Conservation (phyloP, 2,329 filamentous ascomycete genomes). For the Drechmeria coniospora region DNA sequence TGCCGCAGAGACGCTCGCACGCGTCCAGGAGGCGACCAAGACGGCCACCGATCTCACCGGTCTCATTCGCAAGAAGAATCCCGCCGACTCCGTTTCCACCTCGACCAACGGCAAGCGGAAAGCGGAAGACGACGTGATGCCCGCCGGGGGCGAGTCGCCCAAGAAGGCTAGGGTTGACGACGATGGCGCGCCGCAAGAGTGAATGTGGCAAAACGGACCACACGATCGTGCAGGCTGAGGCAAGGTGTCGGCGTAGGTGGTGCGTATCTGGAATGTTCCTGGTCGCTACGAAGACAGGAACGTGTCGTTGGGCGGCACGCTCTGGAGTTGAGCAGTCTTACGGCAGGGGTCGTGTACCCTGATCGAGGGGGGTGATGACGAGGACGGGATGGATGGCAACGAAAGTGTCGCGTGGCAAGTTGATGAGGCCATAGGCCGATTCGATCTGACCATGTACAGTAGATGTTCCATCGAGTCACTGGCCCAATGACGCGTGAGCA, state of each 20-base stretch:
- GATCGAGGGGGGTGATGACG: no score
- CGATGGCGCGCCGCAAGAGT: no score
- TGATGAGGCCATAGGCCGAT: no score
- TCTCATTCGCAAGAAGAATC: conserved; percentile 59
- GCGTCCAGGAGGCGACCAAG: conserved; percentile 58
- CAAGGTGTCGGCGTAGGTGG: background rate
- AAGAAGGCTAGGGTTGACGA: conserved; percentile 22
- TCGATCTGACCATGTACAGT: no score
- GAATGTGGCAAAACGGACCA: no score
- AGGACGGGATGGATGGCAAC: no score
- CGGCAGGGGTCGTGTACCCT: no score
- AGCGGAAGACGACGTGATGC: conserved; percentile 13
- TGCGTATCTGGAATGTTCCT: background rate
- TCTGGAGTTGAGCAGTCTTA: conserved; percentile 1
- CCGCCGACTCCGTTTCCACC: conserved; percentile 5
- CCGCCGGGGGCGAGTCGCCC: conserved; percentile 12
- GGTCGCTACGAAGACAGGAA: no score
- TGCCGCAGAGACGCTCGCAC: conserved; percentile 42
- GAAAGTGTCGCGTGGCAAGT: no score
- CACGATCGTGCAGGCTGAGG: no score
- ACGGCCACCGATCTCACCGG: conserved; percentile 57
- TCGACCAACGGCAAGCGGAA: conserved; percentile 24
- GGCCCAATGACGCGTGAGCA: no score
- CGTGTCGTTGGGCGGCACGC: background rate
- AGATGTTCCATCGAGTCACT: no score